These are phyloP conservation scores for Rosa rugosa DNA, from an alignment of 306 rosid genomes.

Conservation along the genomic window DNA sequence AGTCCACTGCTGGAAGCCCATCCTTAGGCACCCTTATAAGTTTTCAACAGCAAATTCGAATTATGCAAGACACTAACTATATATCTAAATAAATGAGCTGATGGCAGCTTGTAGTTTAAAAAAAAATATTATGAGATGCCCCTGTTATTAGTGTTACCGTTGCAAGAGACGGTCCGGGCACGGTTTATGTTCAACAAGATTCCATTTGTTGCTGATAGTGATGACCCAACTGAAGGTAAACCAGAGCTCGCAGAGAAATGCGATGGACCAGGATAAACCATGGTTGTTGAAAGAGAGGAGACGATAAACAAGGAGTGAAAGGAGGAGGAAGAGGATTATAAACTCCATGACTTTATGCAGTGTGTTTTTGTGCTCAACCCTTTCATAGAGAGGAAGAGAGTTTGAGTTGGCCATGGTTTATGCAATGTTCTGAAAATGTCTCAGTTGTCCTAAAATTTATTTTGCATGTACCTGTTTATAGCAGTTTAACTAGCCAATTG, in stretches of 20 bases:
- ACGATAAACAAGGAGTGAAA: constrained; percentile 26
- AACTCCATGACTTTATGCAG: constrained; percentile 13
- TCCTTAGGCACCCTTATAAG: constrained; percentile 31
- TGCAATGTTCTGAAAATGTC: neutral
- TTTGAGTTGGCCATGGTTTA: neutral
- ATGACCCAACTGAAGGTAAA: constrained; percentile 21
- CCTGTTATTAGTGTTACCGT: constrained; percentile 3
- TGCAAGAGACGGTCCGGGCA: constrained; percentile 22
- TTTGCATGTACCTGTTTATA: neutral
- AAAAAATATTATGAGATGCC: neutral
- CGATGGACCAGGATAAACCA: constrained; percentile 22
- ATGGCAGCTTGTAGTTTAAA: neutral
- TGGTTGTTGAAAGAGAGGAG: constrained; percentile 15
- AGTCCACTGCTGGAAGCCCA: constrained; percentile 58
- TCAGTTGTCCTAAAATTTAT: neutral
- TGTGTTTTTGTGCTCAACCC: neutral
- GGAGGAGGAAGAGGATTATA: constrained; percentile 30
- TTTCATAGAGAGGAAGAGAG: constrained; percentile 20
- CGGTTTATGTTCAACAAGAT: constrained; percentile 13
- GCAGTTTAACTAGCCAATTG: neutral
- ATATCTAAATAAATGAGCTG: neutral
- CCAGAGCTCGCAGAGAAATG: constrained; percentile 34
- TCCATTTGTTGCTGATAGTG: constrained; percentile 30
- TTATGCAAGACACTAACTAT: neutral
- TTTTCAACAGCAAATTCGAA: neutral